Base-by-base conservation (phyloP, 2,329 filamentous ascomycete genomes). In the Trichoderma atrobrunneum region DNA sequence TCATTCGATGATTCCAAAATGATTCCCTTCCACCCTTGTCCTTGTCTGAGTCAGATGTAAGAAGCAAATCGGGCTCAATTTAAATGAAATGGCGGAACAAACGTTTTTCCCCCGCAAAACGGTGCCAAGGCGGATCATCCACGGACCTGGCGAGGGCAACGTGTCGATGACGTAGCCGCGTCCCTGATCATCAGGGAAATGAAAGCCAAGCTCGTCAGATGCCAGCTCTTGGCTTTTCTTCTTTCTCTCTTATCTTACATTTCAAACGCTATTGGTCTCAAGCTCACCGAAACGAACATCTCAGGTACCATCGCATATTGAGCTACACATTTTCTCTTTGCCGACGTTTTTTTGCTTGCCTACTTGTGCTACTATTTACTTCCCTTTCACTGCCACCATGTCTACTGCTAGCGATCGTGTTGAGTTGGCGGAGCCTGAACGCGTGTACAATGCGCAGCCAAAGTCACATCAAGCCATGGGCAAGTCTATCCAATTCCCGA, bases 391-490 rank as follows among this genome's bases (percentile, higher is more conserved):
- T 18, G 34, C 34, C 56, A 48, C n/a, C 54, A 70, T 70, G 66
- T 70, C 66, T 51, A 57, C 66, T 4, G 6, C 32, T 26, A 21
- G 39, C 62, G 57, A 69, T 56, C 26, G 28, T 14, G 26, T 39
- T 21, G 32, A 18, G 5, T 24, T 70, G 18, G 18, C 48, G 30
- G 43, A 70, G 30, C 68, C 68, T 11, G 60, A 70, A 43, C 59
- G 39, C 43, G 24, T 54, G 14, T 48, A 70, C 21, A 56, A 32
- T 21, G 61, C 43, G 11, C 72, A 73, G 51, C 72, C 72, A 32
- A 60, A 66, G 11, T 36, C 54, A 30, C 70, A 64, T 34, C 70
- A 43, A 7, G 70, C 70, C 3, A 73, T 73, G 72, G 65, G 72
- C 62, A 72, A 34, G 64, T 65, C 54, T 34, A 5, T 24, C 5